phyloP scores from a whole-genome alignment of 768 basidiomycete genomes.

The Phlebiopsis gigantea region DNA sequence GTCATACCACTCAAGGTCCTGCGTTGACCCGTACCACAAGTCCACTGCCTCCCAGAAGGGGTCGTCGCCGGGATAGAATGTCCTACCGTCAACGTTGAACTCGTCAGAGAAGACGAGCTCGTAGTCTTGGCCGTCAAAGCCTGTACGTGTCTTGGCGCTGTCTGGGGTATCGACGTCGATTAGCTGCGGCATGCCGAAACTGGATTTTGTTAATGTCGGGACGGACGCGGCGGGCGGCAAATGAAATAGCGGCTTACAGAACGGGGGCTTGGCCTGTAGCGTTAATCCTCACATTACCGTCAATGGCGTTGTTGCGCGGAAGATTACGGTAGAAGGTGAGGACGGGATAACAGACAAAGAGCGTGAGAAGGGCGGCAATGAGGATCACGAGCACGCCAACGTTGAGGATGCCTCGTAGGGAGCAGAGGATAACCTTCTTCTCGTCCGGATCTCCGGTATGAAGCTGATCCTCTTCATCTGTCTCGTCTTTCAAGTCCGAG shows the following conservation, averaged over 20 bases:
- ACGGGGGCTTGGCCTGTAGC: conserved; percentile 61
- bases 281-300: conserved; percentile 65
- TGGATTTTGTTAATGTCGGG: conserved; percentile 7
- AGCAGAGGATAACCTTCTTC: conserved; percentile 21
- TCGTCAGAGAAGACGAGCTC: conserved; percentile 64
- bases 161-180: conserved; percentile 72
- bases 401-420: conserved; percentile 70
- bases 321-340: conserved; percentile 42
- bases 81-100: conserved; percentile 49
- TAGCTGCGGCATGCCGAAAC: conserved; percentile 45
- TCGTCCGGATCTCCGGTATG: conserved; percentile 51
- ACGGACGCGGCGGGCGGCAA: not conserved
- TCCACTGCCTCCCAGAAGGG: conserved; percentile 70
- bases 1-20: conserved; percentile 75
- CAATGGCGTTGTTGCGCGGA: conserved; percentile 38
- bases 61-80: conserved; percentile 58
- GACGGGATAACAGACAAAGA: conserved; percentile 86
- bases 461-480: conserved; percentile 66
- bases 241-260: conserved; percentile 29
- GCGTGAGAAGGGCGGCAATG: conserved; percentile 51
- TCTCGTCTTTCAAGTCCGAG: conserved; percentile 44
- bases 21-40: conserved; percentile 68
- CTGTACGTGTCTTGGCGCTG: conserved; percentile 51
- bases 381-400: conserved; percentile 62
- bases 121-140: conserved; percentile 69